Conservation (phyloP, 75 land plant genomes). For the Picea glauca region DNA sequence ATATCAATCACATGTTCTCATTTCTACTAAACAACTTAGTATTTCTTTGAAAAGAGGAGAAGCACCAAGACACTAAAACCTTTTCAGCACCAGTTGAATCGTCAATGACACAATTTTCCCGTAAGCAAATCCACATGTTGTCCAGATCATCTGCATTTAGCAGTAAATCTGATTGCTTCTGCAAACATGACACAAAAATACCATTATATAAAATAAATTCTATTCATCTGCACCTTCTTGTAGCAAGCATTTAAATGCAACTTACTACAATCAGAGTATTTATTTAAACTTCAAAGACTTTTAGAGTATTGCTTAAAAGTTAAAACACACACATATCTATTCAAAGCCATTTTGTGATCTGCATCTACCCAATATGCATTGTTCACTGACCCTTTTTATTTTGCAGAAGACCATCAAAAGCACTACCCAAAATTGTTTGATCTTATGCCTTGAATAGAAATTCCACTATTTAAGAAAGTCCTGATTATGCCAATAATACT, state of each 20-base stretch:
- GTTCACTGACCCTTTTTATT: not conserved
- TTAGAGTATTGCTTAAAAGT: not conserved
- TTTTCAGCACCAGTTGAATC: constrained; percentile 95
- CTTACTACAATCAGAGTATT: not conserved
- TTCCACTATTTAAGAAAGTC: not conserved
- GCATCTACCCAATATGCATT: not conserved
- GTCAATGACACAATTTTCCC: constrained; percentile 96
- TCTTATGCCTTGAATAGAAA: not conserved
- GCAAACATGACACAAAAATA: constrained; percentile 17
- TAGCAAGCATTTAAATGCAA: not conserved
- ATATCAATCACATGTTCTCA: not conserved
- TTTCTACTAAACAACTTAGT: not conserved
- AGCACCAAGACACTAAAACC: constrained; percentile 28
- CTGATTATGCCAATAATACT: not conserved
- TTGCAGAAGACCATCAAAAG: not conserved
- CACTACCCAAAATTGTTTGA: not conserved
- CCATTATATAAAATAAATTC: not conserved
- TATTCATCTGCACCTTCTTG: too few species aligned
- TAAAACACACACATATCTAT: not conserved
- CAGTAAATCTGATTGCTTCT: constrained; percentile 96
- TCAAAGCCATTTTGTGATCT: not conserved
- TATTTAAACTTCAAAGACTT: not conserved
- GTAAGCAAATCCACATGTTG: constrained; percentile 95
- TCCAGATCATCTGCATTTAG: constrained; percentile 98
- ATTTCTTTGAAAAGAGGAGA: too few species aligned